Conservation (phyloP, 306 rosid genomes). For the Phaseolus lunatus region DNA sequence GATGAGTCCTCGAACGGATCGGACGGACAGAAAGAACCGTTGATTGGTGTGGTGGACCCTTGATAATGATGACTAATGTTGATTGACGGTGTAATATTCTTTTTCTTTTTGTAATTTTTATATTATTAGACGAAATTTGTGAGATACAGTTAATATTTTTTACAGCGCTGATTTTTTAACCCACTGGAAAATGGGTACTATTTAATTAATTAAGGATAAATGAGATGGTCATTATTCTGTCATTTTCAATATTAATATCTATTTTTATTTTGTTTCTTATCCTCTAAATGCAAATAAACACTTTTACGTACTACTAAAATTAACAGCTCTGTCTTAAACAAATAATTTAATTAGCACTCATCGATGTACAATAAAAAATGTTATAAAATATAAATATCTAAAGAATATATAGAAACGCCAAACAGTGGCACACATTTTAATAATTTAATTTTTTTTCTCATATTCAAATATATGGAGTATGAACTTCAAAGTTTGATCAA, state of each 20-base stretch:
- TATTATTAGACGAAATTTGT: conserved; percentile 34
- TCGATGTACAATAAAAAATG: too few relatives aligned
- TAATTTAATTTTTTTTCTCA: not conserved
- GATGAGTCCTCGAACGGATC: conserved; percentile 17
- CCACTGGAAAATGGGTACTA: not conserved
- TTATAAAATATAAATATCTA: too few relatives aligned
- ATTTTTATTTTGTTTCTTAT: not conserved
- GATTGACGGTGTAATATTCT: conserved; percentile 28
- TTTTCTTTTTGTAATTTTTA: conserved; percentile 17
- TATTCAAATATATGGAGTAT: too few relatives aligned
- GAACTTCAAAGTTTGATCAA: too few relatives aligned
- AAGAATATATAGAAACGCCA: too few relatives aligned
- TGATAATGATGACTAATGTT: not conserved
- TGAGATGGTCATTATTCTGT: not conserved
- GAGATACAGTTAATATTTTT: conserved; percentile 16
- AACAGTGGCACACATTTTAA: not conserved
- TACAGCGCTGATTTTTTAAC: not conserved
- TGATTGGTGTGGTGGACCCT: conserved; percentile 46
- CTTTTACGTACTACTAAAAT: too few relatives aligned
- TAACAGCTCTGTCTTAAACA: too few relatives aligned
- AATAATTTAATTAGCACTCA: too few relatives aligned
- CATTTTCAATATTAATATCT: not conserved
- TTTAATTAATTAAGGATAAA: not conserved
- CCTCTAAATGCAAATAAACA: not conserved
- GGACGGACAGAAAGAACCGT: conserved; percentile 48